A percentile compares a stretch with the other conserved stretches of the same genome.
Evolutionary conservation across 169 alveolate species (phyloP).

Genomic region (Plasmodium malariae): DNA sequence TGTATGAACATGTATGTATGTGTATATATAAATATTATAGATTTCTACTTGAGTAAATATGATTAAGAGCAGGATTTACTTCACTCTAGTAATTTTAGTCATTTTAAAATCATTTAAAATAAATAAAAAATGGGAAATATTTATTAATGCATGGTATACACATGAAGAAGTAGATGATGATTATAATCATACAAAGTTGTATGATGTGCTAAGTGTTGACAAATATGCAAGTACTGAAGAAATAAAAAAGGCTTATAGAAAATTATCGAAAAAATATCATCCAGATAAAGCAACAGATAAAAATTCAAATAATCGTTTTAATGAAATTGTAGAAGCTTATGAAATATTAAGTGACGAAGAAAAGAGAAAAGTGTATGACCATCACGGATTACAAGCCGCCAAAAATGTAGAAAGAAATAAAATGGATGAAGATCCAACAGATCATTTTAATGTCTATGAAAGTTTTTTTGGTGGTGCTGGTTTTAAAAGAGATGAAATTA

Average conservation of each 20-base stretch:
- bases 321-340: constrained; percentile 93
- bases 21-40: not conserved
- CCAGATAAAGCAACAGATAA: constrained; percentile 92
- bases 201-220: constrained; percentile 84
- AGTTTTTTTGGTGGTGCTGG: constrained; percentile 82
- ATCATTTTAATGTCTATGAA: constrained; percentile 81
- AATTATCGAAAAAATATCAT: constrained; percentile 89
- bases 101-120: constrained; percentile 3
- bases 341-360: constrained; percentile 92
- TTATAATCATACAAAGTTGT: constrained; percentile 73
- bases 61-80: constrained; percentile 35
- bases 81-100: constrained; percentile 19
- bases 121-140: constrained; percentile 29
- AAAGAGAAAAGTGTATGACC: constrained; percentile 91
- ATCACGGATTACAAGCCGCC: constrained; percentile 93
- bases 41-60: constrained; percentile 22
- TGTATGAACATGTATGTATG: not conserved
- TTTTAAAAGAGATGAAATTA: constrained; percentile 78
- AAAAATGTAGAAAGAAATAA: constrained; percentile 79
- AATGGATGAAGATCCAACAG: constrained; percentile 74
- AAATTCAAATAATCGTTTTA: constrained; percentile 90
- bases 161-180: constrained; percentile 62
- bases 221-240: constrained; percentile 88
- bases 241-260: constrained; percentile 93
- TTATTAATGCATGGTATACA: constrained; percentile 48